Evolutionary conservation across 2,329 filamentous ascomycete species (phyloP).

Genomic region (Aureobasidium uvarum): DNA sequence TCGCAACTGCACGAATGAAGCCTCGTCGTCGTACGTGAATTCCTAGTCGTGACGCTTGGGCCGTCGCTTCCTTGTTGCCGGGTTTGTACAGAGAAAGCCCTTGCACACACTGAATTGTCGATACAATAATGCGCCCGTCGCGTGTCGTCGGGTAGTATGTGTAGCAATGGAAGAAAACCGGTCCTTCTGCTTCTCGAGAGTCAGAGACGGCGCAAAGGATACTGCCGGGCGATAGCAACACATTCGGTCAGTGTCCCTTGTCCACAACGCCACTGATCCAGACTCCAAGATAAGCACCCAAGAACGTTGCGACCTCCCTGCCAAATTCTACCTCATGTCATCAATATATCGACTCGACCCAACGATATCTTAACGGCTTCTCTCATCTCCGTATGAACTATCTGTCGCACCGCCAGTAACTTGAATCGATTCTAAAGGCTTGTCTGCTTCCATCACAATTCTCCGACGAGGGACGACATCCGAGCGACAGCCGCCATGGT

Average conservation of each 20-base stretch:
- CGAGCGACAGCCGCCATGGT: not conserved
- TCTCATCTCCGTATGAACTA: not conserved
- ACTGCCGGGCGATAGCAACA: conserved; percentile 7
- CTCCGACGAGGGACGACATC: not conserved
- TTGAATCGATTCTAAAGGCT: too few species aligned
- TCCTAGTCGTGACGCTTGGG: conserved; percentile 4
- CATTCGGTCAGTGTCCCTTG: not conserved
- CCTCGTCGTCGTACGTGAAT: conserved; percentile 3
- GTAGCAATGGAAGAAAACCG: not conserved
- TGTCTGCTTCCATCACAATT: not conserved
- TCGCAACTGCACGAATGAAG: conserved; percentile 2
- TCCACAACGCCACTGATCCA: conserved; percentile 19
- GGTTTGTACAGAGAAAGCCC: not conserved
- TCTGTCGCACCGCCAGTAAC: not conserved
- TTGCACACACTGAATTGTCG: not conserved
- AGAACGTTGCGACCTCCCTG: not conserved
- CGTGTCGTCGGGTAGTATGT: not conserved
- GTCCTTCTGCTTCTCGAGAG: not conserved
- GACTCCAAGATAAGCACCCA: conserved; percentile 15
- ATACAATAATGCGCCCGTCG: not conserved
- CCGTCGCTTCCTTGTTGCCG: not conserved
- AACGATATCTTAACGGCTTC: not conserved
- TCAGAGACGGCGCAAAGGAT: not conserved
- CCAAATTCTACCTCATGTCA: not conserved
- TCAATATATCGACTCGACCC: not conserved